Base-by-base conservation (phyloP, 305 asterid genomes). In the Fraxinus albicans region DNA sequence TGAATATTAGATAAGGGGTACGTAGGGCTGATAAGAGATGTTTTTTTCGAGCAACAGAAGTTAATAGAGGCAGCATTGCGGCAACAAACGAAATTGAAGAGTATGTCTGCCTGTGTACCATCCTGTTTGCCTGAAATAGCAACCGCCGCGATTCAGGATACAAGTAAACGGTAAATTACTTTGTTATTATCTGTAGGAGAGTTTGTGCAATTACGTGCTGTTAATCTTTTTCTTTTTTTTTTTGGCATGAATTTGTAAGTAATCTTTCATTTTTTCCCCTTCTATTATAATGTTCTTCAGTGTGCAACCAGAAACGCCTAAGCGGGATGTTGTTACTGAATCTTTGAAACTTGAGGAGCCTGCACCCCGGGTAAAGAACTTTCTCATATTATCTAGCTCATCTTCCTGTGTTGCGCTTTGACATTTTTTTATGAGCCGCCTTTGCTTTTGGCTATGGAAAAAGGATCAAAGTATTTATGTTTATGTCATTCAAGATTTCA, bases 51-150 rank as follows among this genome's bases (percentile, higher is more conserved):
- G 76, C 77, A 87, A 86, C 91, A 95, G 99, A 96, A 92, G 86
- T 87, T 96, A 83, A 93, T 96, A 73, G 96, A 92, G 87, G 98
- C 93, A n/a, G 94, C 98, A 1, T 40, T 93, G 85, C 85, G 80
- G 80, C 99, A 96, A 79, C 97, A 92, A 83, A 96, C 89, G 94
- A 96, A 85, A 84, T 83, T 96, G 87, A 92, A 93, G 82, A 88
- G 85, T 23, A 84, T 94, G 75, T 90, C 97, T 82, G 90, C 94
- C 79, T 84, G 50, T 84, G 92, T 94, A 85, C 96, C 98, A 21
- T 77, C 93, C 23, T 77, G 58, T 78, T 65, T 92, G 82, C 92
- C 97, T 31, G 94, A 89, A 85, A 92, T 87, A 83, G 34, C 53
- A 82, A 79, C 84, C 75, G 40, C 77, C 80, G 70, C 63, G 40